Evolutionary conservation across 495 filamentous ascomycete genomes (phyloP), one percentile per base, ranked within the genome.

Genomic region (Hypoxylon crocopeplum): DNA sequence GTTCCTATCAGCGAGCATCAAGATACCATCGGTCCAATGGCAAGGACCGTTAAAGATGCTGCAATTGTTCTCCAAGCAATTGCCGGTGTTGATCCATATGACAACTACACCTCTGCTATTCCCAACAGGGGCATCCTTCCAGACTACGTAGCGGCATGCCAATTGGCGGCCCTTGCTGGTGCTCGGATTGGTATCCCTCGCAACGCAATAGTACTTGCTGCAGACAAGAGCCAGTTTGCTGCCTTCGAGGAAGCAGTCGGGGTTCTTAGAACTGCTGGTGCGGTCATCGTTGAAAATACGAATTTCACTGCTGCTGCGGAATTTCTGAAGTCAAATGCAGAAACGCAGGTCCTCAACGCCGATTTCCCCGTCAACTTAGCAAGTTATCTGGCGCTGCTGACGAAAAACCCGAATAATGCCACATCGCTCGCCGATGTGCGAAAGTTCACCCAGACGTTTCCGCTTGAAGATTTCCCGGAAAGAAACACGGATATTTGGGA

Each of bases 41-140:
- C 64, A 0, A 59, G 60, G 19, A 74, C 68, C 4, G 74, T 77
- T 16, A 66, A 69, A 49, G 75, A 77, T 45, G 72, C 71, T 20
- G 71, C 74, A 1, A 63, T 63, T 16, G 38, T 73, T 11, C 51
- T 77, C 2, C 24, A 57, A 13, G 70, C 64, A 11, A 74, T 77
- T 38, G 64, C 62, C 19, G 77, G 74, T 7, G 61, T 60, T 16
- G 72, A 73, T 53, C 21, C 50, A 5, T 49, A 69, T 5, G 79
- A 82, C 59, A 78, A 80, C 56, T 79, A 77, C 65, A 80, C 77
- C 0, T 61, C 50, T 2, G 66, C 74, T 5, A 75, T 76, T 34
- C 79, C 77, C 0, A 11, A 32, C 15, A 19, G 21, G 10, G 32
- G 17, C 13, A 53, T 61, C 13, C 51, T 70, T 24, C 78, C 78